These are phyloP conservation scores for Parasitella parasitica DNA, from an alignment of 371 early-diverging fungal species.

Conservation along the genomic window DNA sequence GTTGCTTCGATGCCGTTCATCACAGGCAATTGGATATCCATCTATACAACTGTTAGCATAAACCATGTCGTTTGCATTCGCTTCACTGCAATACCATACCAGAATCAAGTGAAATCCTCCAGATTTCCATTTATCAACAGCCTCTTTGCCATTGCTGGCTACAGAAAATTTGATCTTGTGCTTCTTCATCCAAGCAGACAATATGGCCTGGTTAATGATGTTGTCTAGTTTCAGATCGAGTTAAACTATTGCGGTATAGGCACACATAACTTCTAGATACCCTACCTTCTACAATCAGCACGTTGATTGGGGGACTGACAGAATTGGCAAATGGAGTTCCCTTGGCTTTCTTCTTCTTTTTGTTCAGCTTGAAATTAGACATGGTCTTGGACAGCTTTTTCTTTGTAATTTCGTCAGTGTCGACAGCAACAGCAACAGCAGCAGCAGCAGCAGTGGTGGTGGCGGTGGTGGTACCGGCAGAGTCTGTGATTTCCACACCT, in stretches of 20 bases:
- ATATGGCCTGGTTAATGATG: conserved; percentile 66
- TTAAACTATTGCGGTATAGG: no score
- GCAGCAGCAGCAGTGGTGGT: background rate
- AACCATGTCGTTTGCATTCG: background rate
- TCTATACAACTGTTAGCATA: conserved; percentile 28
- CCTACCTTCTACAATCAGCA: conserved; percentile 73
- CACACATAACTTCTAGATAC: no score
- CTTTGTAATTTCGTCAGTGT: no score
- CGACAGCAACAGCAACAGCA: no score
- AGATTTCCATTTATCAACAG: conserved; percentile 64
- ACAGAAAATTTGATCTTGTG: conserved; percentile 64
- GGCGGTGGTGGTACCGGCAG: background rate
- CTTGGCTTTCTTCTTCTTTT: conserved; percentile 20
- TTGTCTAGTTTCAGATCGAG: conserved; percentile 55
- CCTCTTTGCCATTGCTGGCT: conserved; percentile 69
- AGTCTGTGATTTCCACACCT: no score
- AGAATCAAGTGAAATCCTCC: conserved; percentile 70
- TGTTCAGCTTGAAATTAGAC: conserved; percentile 15
- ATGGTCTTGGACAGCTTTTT: conserved; percentile 5
- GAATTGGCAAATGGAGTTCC: conserved; percentile 20
- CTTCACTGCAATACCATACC: conserved; percentile 30
- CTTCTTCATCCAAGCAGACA: conserved; percentile 66
- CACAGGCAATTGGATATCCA: conserved; percentile 78
- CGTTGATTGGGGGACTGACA: conserved; percentile 60
- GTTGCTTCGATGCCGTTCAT: conserved; percentile 81